phyloP scores from a whole-genome alignment of 805 yeast species.

The Lipomyces orientalis region DNA sequence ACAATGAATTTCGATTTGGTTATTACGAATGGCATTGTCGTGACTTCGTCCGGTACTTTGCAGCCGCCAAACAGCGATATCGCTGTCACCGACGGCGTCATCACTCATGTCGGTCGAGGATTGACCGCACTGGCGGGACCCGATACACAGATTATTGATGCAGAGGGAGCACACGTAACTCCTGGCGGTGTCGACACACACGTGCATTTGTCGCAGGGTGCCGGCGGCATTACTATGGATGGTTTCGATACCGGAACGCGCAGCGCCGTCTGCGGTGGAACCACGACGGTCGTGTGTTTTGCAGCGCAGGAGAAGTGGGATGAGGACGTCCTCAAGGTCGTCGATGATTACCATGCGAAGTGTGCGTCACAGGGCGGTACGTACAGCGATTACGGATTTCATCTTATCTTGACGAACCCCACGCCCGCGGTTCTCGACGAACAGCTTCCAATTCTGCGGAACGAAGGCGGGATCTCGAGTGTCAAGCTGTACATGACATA shows the following conservation, averaged over 20 bases:
- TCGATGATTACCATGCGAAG: slow-evolving; percentile 45
- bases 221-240: slow-evolving; percentile 52
- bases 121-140: slow-evolving; percentile 38
- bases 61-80: slow-evolving; percentile 46
- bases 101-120: slow-evolving; percentile 48
- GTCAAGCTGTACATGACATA: slow-evolving; percentile 56
- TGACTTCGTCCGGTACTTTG: slow-evolving; percentile 27
- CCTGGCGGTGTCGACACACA: slow-evolving; percentile 62
- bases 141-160: slow-evolving; percentile 48
- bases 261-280: slow-evolving; percentile 58
- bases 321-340: slow-evolving; percentile 42
- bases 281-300: slow-evolving; percentile 55
- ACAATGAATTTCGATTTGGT: slow-evolving; percentile 37
- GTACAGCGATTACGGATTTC: slow-evolving; percentile 57
- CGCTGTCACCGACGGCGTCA: slow-evolving; percentile 51
- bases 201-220: slow-evolving; percentile 54
- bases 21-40: slow-evolving; percentile 40
- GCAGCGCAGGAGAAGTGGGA: slow-evolving; percentile 52
- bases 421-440: slow-evolving; percentile 43
- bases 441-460: slow-evolving; percentile 46
- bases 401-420: slow-evolving; percentile 51
- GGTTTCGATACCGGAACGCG: slow-evolving; percentile 53
- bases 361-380: slow-evolving; percentile 42
- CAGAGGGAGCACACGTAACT: slow-evolving; percentile 55
- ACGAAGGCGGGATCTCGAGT: slow-evolving; percentile 49